These are phyloP conservation scores for Aspergillus clavatus DNA, from an alignment of 2,329 filamentous ascomycete species.

Conservation along the genomic window DNA sequence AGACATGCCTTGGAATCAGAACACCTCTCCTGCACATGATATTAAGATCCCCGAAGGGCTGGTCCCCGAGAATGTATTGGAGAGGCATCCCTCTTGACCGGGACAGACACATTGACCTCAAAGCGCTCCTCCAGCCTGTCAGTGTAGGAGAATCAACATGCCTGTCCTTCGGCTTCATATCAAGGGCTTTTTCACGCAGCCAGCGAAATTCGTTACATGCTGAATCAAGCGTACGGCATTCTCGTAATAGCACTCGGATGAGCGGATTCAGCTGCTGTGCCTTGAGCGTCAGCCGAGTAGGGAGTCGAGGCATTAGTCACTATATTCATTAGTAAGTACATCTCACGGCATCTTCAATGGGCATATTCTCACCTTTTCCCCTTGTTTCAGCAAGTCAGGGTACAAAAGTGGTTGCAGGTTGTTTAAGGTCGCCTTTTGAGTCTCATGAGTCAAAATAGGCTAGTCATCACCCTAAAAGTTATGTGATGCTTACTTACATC, in stretches of 20 bases:
- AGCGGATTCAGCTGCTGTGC: slow-evolving; percentile 34
- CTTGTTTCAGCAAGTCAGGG: no score
- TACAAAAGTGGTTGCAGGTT: no score
- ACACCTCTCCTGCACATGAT: slow-evolving; percentile 73
- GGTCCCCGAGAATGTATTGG: slow-evolving; percentile 83
- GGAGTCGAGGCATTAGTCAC: slow-evolving; percentile 41
- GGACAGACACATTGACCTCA: slow-evolving; percentile 36
- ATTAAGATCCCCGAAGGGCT: slow-evolving; percentile 81
- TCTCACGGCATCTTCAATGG: no score
- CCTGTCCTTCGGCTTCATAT: slow-evolving; percentile 7
- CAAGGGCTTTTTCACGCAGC: slow-evolving; percentile 38
- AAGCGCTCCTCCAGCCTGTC: slow-evolving; percentile 24
- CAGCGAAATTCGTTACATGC: slow-evolving; percentile 46
- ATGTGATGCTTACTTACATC: no score
- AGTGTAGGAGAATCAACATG: slow-evolving; percentile 2
- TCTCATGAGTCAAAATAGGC: no score
- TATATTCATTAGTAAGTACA: no score
- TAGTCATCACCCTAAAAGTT: no score
- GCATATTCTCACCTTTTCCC: no score
- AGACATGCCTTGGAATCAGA: slow-evolving; percentile 67
- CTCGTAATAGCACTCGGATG: slow-evolving; percentile 39
- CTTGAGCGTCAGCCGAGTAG: slow-evolving; percentile 31
- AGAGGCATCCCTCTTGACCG: slow-evolving; percentile 66
- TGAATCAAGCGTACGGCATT: slow-evolving; percentile 42
- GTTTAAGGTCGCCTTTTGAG: no score